Conservation (phyloP, 257 asterid genomes). For the Lycium ferocissimum region DNA sequence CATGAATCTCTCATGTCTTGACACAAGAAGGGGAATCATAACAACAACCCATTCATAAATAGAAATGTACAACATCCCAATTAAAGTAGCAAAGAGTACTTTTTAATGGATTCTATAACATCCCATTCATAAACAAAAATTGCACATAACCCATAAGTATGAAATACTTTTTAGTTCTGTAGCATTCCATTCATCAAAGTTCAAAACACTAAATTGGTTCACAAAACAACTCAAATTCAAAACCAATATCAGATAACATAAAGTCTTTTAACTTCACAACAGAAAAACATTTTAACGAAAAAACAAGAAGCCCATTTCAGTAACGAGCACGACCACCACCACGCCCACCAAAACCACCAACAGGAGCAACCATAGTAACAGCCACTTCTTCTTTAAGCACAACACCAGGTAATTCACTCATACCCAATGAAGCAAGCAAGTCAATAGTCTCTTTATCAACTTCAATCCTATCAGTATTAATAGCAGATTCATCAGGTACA, state of each 20-base stretch:
- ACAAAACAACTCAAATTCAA: neutral
- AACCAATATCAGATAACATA: slow-evolving; percentile 5
- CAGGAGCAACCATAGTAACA: slow-evolving; percentile 37
- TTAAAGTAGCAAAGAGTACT: neutral
- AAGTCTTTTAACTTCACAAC: neutral
- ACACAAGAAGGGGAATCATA: too few relatives aligned
- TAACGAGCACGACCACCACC: slow-evolving; percentile 43
- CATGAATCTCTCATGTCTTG: neutral
- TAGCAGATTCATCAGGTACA: slow-evolving; percentile 71
- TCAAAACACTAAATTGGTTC: neutral
- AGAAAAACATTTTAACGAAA: neutral
- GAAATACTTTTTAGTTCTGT: neutral
- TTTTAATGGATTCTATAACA: too few relatives aligned
- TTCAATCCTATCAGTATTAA: slow-evolving; percentile 58
- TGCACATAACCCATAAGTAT: too few relatives aligned
- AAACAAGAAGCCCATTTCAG: neutral
- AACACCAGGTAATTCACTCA: slow-evolving; percentile 70
- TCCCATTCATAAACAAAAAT: too few relatives aligned
- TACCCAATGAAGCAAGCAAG: slow-evolving; percentile 59
- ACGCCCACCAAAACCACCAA: slow-evolving; percentile 38
- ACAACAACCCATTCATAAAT: too few relatives aligned
- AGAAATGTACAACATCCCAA: neutral
- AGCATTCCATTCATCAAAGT: too few relatives aligned
- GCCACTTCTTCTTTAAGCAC: slow-evolving; percentile 47
- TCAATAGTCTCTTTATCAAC: slow-evolving; percentile 77